Base-by-base conservation (phyloP, 176 grass and related monocot species). In the Cocos nucifera region DNA sequence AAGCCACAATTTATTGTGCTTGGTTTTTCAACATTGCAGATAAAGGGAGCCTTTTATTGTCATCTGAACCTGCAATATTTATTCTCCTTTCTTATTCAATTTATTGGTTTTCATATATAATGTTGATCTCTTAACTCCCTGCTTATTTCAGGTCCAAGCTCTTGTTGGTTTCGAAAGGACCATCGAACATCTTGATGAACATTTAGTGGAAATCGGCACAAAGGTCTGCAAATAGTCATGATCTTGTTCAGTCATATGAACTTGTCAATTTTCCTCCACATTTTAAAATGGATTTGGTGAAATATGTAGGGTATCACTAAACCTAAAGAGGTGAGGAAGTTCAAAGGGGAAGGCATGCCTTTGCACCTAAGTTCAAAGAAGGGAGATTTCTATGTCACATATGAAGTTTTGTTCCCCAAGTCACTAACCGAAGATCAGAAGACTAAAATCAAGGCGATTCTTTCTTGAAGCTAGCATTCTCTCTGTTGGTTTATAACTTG, bases 321-420 rank as follows among this genome's bases (percentile, higher is more conserved):
- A 53, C 88, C 94, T 0, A 98, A 98, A 74, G 94, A 93, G 56
- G 51, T 83, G 32, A 89, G 54, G 79, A 98, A 93, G 69, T 93
- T 86, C 69, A 89, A 98, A 77, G 94, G 85, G 26, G 88, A 98
- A 62, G 94, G 94, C 22, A 93, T 98, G 94, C 88, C 94, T 18
- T 59, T 98, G 60, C 79, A 92, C 74, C 79, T 86, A 80, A 98
- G 88, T 58, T 74, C 86, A 80, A 98, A 98, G 77, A 98, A 81
- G 63, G 94, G 94, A 0, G 87, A 98, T 65, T 79, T 98, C 16
- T 86, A 83, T 6, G 63, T 89, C 15, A 79, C 87, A 3, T 98
- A 81, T 0, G 94, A 98, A 74, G 94, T 93, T 56, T 61, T 89
- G 21, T 98, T 98, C 64, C 88, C 94, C 2, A 98, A 93, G 73